These are phyloP conservation scores for Boletus subcaerulescens DNA, from an alignment of 768 basidiomycete genomes.

Conservation along the genomic window DNA sequence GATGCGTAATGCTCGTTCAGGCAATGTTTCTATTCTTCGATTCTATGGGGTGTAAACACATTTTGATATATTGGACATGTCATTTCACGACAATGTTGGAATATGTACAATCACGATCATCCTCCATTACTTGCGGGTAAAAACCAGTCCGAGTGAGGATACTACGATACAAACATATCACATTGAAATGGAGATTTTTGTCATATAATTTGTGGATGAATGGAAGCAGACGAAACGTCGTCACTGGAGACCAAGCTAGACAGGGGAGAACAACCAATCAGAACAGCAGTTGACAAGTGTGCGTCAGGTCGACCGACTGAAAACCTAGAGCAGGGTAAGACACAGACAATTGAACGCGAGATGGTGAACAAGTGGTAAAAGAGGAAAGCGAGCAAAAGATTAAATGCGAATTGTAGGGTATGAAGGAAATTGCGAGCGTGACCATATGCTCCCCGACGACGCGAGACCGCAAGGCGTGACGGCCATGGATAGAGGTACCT, in stretches of 20 bases:
- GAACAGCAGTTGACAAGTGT: conserved; percentile 15
- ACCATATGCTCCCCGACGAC: conserved; percentile 1
- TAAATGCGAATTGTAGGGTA: conserved; percentile 32
- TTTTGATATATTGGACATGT: neutral
- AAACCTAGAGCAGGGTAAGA: conserved; percentile 22
- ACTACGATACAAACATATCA: conserved; percentile 32
- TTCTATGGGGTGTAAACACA: neutral
- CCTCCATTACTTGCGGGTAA: conserved; percentile 27
- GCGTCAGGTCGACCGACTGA: conserved; percentile 14
- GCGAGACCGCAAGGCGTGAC: neutral
- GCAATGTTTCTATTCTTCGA: neutral
- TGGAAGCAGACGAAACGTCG: conserved; percentile 2
- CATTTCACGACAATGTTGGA: conserved; percentile 2
- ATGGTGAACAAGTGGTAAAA: neutral
- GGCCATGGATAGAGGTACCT: conserved; percentile 21
- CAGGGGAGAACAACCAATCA: conserved; percentile 9
- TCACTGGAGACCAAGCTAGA: too few species aligned
- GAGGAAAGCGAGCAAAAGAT: conserved; percentile 11
- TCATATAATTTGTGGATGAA: conserved; percentile 21
- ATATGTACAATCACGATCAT: conserved; percentile 28
- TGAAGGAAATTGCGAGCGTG: conserved; percentile 11
- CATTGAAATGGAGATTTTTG: conserved; percentile 23
- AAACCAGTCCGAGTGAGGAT: conserved; percentile 14
- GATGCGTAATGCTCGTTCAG: neutral
- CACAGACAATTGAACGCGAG: conserved; percentile 18